phyloP scores from a whole-genome alignment of 208 protist species.

The Borovskyia barvae region DNA sequence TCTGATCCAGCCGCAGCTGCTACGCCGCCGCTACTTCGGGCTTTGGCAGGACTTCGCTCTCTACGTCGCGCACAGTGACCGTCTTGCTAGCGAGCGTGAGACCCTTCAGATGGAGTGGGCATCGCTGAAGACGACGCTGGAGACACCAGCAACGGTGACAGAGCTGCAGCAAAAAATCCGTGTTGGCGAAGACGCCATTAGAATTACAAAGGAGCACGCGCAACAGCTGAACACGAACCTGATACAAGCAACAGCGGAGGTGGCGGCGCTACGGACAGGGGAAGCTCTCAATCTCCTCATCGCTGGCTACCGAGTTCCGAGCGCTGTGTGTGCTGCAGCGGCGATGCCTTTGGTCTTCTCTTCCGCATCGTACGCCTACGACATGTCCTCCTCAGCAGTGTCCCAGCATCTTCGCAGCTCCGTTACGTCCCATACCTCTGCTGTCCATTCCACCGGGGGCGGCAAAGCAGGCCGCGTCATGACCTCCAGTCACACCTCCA shows the following conservation, averaged over 20 bases:
- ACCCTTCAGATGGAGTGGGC: slow-evolving; percentile 63
- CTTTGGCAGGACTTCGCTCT: slow-evolving; percentile 52
- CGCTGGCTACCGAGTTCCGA: slow-evolving; percentile 23
- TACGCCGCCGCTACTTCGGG: slow-evolving; percentile 43
- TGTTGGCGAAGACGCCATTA: slow-evolving; percentile 27
- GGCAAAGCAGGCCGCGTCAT: neutral
- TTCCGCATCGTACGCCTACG: too few species aligned
- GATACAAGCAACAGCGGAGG: slow-evolving; percentile 9
- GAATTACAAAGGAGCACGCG: slow-evolving; percentile 3
- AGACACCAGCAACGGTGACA: slow-evolving; percentile 26
- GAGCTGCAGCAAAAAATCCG: slow-evolving; percentile 29
- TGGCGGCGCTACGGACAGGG: slow-evolving; percentile 20
- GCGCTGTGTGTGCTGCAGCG: neutral
- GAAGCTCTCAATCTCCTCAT: slow-evolving; percentile 28
- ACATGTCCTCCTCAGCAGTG: too few species aligned
- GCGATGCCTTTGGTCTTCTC: neutral
- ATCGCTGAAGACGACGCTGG: slow-evolving; percentile 35
- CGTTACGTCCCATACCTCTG: neutral
- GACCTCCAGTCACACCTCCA: neutral
- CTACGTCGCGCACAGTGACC: slow-evolving; percentile 31
- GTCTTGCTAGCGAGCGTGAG: slow-evolving; percentile 40
- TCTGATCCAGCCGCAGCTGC: slow-evolving; percentile 23
- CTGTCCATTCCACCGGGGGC: neutral
- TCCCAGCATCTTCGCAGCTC: too few species aligned
- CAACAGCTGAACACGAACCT: slow-evolving; percentile 12